phyloP scores from a whole-genome alignment of 805 yeast genomes.

The Candida easanensis region DNA sequence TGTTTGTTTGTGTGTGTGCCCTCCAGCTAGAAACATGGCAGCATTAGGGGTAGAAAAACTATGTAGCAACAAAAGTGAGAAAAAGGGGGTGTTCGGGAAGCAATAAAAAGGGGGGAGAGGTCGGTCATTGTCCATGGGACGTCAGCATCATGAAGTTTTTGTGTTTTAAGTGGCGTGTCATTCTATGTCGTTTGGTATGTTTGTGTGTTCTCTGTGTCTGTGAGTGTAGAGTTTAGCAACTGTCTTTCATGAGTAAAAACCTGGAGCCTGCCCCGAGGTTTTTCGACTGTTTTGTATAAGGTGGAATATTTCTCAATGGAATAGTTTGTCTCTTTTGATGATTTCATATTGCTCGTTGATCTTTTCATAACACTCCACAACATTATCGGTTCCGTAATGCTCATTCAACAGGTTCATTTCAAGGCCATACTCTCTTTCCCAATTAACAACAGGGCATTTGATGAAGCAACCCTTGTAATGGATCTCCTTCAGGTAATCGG shows the following conservation, averaged over 20 bases:
- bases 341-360: conserved; percentile 28
- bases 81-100: no score
- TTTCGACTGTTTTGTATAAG: not conserved
- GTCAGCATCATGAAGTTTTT: not conserved
- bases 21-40: not conserved
- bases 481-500: conserved; percentile 26
- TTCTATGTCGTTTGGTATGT: no score
- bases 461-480: conserved; percentile 24
- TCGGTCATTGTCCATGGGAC: not conserved
- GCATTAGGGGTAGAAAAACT: not conserved
- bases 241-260: not conserved
- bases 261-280: no score
- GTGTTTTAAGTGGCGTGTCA: no score
- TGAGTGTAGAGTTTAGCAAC: not conserved
- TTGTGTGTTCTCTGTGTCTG: not conserved
- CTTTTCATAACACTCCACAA: conserved; percentile 12
- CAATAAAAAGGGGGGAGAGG: not conserved
- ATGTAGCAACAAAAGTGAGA: not conserved
- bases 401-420: conserved; percentile 15
- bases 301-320: conserved; percentile 4
- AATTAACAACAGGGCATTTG: conserved; percentile 25
- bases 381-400: conserved; percentile 3
- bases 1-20: not conserved
- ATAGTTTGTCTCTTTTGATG: conserved; percentile 25
- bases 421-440: conserved; percentile 26